These are phyloP conservation scores for Coemansia sp. DNA, from an alignment of 192 early-diverging fungal genomes.

Conservation along the genomic window DNA sequence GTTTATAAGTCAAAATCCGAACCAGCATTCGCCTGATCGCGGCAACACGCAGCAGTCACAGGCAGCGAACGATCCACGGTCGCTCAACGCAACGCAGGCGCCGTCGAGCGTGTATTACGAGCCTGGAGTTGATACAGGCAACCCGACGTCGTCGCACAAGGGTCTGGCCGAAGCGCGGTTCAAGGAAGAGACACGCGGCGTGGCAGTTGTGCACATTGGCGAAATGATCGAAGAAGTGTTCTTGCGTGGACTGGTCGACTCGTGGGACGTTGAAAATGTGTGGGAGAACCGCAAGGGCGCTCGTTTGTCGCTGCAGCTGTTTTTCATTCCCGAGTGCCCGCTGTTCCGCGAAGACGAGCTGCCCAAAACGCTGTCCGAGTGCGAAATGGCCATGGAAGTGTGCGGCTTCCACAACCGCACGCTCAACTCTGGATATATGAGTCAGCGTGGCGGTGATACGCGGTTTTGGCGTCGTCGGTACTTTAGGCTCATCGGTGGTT, in stretches of 20 bases:
- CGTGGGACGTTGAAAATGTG: conserved; percentile 55
- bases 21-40: neutral
- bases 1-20: conserved; percentile 7
- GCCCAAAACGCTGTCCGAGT: conserved; percentile 51
- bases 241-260: conserved; percentile 47
- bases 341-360: conserved; percentile 55
- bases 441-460: conserved; percentile 57
- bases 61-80: conserved; percentile 38
- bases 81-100: conserved; percentile 45
- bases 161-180: conserved; percentile 42
- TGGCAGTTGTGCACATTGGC: conserved; percentile 50
- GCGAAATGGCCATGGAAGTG: conserved; percentile 55
- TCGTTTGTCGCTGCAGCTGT: conserved; percentile 54
- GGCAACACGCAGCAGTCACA: conserved; percentile 20
- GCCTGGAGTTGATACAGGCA: conserved; percentile 21
- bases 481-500: conserved; percentile 53
- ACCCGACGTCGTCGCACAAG: conserved; percentile 25
- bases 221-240: conserved; percentile 56
- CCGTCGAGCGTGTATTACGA: conserved; percentile 53
- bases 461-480: conserved; percentile 59
- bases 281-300: conserved; percentile 54
- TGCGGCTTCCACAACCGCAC: conserved; percentile 56
- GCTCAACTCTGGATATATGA: conserved; percentile 53
- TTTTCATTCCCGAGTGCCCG: conserved; percentile 53
- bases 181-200: conserved; percentile 56